Conservation (phyloP, 2,329 filamentous ascomycete species). For the Clarireedia sp. region DNA sequence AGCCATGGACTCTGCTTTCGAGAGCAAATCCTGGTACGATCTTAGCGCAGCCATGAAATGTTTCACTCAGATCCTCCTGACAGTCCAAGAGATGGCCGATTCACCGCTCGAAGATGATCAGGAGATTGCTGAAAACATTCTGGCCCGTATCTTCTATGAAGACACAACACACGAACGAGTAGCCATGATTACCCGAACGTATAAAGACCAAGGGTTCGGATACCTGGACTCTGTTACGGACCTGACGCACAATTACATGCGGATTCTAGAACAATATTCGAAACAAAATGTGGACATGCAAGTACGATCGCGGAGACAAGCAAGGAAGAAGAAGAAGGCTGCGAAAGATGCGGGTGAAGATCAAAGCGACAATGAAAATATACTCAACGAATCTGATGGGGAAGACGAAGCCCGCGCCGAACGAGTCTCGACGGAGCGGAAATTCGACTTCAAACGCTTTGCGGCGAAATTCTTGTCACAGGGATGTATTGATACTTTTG, state of each 20-base stretch:
- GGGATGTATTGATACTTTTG: conserved; percentile 80
- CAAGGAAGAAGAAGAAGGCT: conserved; percentile 65
- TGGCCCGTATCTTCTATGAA: conserved; percentile 97
- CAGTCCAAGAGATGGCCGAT: conserved; percentile 84
- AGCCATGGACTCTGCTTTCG: conserved; percentile 69
- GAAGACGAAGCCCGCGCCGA: conserved; percentile 70
- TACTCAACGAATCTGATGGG: conserved; percentile 58
- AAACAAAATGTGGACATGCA: conserved; percentile 94
- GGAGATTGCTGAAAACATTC: conserved; percentile 95
- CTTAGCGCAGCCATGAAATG: conserved; percentile 84
- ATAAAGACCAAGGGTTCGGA: conserved; percentile 88
- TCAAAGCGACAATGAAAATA: conserved; percentile 38
- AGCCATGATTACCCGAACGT: conserved; percentile 70
- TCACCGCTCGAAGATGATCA: conserved; percentile 85
- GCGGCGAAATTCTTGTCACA: conserved; percentile 74
- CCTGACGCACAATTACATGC: conserved; percentile 81
- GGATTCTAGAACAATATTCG: conserved; percentile 85
- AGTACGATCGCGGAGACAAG: conserved; percentile 71
- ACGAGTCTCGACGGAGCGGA: conserved; percentile 68
- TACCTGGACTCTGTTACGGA: conserved; percentile 92
- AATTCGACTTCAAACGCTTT: conserved; percentile 89
- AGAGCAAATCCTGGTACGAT: conserved; percentile 81
- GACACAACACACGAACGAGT: conserved; percentile 87
- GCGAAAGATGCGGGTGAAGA: conserved; percentile 37
- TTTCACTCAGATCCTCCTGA: conserved; percentile 88